phyloP scores from a whole-genome alignment of 768 basidiomycete species.

The Calocybe indica region DNA sequence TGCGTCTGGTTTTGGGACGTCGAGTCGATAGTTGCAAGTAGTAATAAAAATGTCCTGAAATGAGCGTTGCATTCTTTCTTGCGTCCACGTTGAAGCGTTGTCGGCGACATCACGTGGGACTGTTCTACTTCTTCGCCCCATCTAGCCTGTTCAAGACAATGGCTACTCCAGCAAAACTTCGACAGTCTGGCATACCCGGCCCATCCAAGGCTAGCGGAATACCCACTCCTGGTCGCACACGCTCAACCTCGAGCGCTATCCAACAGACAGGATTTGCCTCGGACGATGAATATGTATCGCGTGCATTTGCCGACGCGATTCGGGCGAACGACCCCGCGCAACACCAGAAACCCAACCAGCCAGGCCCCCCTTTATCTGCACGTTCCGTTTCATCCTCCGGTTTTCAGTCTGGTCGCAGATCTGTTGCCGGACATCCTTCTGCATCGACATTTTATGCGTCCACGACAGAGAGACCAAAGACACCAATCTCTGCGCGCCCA shows the following conservation, averaged over 20 bases:
- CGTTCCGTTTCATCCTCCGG: slow-evolving; percentile 43
- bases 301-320: slow-evolving; percentile 76
- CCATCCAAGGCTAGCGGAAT: slow-evolving; percentile 41
- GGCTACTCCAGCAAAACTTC: slow-evolving; percentile 36
- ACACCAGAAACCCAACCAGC: slow-evolving; percentile 25
- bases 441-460: slow-evolving; percentile 56
- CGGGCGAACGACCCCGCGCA: slow-evolving; percentile 75
- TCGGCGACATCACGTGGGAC: no score
- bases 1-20: no score
- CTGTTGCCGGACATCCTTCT: slow-evolving; percentile 26
- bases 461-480: slow-evolving; percentile 48
- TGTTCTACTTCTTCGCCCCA: no score
- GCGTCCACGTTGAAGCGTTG: no score
- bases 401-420: slow-evolving; percentile 45
- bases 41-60: no score
- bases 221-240: slow-evolving; percentile 66
- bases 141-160: slow-evolving; percentile 8
- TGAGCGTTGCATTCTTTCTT: no score
- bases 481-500: slow-evolving; percentile 33
- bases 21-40: no score
- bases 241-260: slow-evolving; percentile 53
- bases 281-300: slow-evolving; percentile 56
- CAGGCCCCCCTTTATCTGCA: slow-evolving; percentile 31
- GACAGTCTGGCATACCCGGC: slow-evolving; percentile 36
- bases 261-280: slow-evolving; percentile 25